Percentiles rank a stretch among this genome's conserved stretches.
phyloP scores from a whole-genome alignment of 2,329 filamentous ascomycete genomes.

The Fusarium staphyleae region DNA sequence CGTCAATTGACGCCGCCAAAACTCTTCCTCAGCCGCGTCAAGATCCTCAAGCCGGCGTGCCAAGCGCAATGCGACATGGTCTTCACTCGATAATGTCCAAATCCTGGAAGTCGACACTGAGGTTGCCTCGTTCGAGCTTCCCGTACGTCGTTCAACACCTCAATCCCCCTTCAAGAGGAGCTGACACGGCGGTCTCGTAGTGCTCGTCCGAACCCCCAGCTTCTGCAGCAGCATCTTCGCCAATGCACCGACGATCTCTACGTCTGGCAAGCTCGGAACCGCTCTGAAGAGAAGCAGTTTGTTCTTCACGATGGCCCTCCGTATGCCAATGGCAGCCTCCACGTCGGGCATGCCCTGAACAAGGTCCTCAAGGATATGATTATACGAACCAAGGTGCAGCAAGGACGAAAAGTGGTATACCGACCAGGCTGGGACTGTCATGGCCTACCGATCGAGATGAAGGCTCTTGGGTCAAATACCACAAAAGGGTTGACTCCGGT shows the following conservation, averaged over 20 bases:
- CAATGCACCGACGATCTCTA: slow-evolving; percentile 89
- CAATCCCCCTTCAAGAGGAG: neutral
- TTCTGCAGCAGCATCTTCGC: slow-evolving; percentile 67
- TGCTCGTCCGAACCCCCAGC: slow-evolving; percentile 58
- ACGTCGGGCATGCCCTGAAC: slow-evolving; percentile 94
- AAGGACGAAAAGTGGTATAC: slow-evolving; percentile 75
- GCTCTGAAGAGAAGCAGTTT: slow-evolving; percentile 68
- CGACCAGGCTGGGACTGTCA: slow-evolving; percentile 98
- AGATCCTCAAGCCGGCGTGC: neutral
- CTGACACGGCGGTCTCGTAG: slow-evolving; percentile 46
- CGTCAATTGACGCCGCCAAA: slow-evolving; percentile 23
- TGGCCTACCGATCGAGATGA: slow-evolving; percentile 95
- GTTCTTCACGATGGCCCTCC: slow-evolving; percentile 94
- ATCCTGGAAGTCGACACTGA: slow-evolving; percentile 77
- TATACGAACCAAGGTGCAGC: slow-evolving; percentile 78
- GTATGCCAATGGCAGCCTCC: slow-evolving; percentile 91
- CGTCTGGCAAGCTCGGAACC: slow-evolving; percentile 75
- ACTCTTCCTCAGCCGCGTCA: slow-evolving; percentile 33
- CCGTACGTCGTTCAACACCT: slow-evolving; percentile 57
- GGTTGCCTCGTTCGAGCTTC: slow-evolving; percentile 77
- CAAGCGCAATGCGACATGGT: slow-evolving; percentile 39
- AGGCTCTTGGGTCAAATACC: slow-evolving; percentile 72
- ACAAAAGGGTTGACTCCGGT: slow-evolving; percentile 57
- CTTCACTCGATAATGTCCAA: slow-evolving; percentile 52
- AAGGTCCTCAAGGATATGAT: slow-evolving; percentile 98